phyloP scores from a whole-genome alignment of 768 basidiomycete genomes.

The Rhodocollybia butyracea region DNA sequence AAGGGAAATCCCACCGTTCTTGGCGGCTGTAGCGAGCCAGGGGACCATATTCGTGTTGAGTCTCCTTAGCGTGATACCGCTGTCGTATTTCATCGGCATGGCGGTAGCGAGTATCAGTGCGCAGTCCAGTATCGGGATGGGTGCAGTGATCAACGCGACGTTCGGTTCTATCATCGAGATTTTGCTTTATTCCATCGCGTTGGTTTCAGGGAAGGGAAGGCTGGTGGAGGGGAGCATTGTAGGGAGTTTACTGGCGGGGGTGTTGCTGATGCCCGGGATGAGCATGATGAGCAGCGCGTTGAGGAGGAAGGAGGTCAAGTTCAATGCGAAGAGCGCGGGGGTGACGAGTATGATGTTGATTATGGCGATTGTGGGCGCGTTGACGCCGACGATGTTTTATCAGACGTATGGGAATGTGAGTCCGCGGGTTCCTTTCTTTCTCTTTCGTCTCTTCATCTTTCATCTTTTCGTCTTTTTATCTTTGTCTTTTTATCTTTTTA shows the following conservation, averaged over 20 bases:
- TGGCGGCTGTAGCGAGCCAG: slow-evolving; percentile 68
- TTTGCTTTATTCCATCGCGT: slow-evolving; percentile 85
- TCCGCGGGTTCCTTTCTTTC: slow-evolving; percentile 13
- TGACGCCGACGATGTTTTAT: slow-evolving; percentile 96
- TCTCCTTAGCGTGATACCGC: slow-evolving; percentile 89
- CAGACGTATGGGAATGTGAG: slow-evolving; percentile 96
- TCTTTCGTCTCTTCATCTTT: not conserved
- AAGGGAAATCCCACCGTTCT: slow-evolving; percentile 57
- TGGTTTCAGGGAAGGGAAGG: slow-evolving; percentile 87
- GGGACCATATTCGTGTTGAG: slow-evolving; percentile 80
- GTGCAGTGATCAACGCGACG: slow-evolving; percentile 98
- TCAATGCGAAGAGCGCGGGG: slow-evolving; percentile 98
- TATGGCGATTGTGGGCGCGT: slow-evolving; percentile 97
- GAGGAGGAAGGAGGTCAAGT: slow-evolving; percentile 90
- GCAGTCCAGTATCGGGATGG: slow-evolving; percentile 98
- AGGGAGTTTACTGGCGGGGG: slow-evolving; percentile 91
- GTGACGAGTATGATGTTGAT: slow-evolving; percentile 99
- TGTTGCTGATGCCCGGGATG: slow-evolving; percentile 93
- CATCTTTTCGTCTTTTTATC: not conserved
- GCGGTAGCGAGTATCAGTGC: slow-evolving; percentile 98
- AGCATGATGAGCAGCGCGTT: slow-evolving; percentile 94
- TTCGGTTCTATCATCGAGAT: slow-evolving; percentile 99
- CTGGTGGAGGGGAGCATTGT: slow-evolving; percentile 97
- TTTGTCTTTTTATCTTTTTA: slow-evolving; percentile 16
- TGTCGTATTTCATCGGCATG: slow-evolving; percentile 99